Conservation (phyloP, 192 early-diverging fungal species). For the Coemansia sp. region DNA sequence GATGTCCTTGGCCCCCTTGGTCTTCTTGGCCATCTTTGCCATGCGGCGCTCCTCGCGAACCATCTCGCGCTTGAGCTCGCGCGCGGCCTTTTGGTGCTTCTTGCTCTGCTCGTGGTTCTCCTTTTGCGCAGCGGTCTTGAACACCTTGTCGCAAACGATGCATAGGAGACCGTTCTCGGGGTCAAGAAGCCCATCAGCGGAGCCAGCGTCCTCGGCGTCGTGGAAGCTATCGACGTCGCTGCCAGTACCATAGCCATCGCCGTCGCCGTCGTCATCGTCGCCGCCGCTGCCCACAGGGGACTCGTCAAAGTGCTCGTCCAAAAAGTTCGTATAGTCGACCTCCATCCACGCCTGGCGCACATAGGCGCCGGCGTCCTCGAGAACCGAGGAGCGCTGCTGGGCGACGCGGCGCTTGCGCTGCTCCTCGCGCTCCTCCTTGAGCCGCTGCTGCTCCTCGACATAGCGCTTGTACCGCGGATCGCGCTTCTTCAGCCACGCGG, state of each 20-base stretch:
- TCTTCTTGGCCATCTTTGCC: constrained; percentile 23
- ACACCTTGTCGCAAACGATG: constrained; percentile 82
- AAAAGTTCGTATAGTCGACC: constrained; percentile 52
- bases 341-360: constrained; percentile 74
- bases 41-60: constrained; percentile 59
- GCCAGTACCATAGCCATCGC: constrained; percentile 8
- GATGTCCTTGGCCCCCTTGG: neutral
- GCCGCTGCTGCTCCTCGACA: constrained; percentile 55
- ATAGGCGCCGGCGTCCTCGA: constrained; percentile 57
- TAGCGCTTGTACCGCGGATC: constrained; percentile 84
- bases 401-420: constrained; percentile 61
- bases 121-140: constrained; percentile 77
- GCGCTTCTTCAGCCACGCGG: constrained; percentile 74
- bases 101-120: constrained; percentile 84
- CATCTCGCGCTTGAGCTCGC: constrained; percentile 73
- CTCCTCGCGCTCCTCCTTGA: constrained; percentile 56
- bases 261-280: neutral
- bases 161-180: constrained; percentile 74
- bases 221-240: constrained; percentile 27
- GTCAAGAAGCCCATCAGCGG: constrained; percentile 41
- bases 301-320: constrained; percentile 44
- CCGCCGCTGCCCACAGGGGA: neutral
- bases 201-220: constrained; percentile 9
- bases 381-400: constrained; percentile 56
- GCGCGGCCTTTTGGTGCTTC: constrained; percentile 78